phyloP scores from a whole-genome alignment of 2,329 filamentous ascomycete species.

The Fusarium nurragi region DNA sequence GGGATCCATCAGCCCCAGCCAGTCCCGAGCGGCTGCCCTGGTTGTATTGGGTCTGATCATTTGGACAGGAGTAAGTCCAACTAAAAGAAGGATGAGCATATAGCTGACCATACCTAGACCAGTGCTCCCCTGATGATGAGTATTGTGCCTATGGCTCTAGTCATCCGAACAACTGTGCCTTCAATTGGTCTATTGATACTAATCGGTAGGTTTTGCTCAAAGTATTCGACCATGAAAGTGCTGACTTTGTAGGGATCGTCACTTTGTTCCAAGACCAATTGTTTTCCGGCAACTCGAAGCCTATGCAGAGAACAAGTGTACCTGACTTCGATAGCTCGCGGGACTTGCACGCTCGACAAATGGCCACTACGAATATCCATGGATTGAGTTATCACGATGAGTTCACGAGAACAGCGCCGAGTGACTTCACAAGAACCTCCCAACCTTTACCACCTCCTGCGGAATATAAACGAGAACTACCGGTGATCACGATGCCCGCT shows the following conservation, averaged over 20 bases:
- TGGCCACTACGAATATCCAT: conserved; percentile 55
- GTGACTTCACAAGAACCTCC: conserved; percentile 35
- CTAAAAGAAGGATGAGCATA: not conserved
- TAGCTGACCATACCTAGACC: conserved; percentile 49
- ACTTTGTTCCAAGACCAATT: conserved; percentile 48
- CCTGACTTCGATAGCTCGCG: conserved; percentile 23
- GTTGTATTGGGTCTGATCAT: conserved; percentile 57
- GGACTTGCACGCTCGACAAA: conserved; percentile 27
- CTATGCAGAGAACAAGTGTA: conserved; percentile 2
- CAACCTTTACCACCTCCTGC: conserved; percentile 5
- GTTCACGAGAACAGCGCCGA: conserved; percentile 55
- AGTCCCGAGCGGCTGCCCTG: conserved; percentile 54
- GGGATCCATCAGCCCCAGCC: conserved; percentile 39
- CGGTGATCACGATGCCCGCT: conserved; percentile 52
- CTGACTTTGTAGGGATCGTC: conserved; percentile 45
- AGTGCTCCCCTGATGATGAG: conserved; percentile 64
- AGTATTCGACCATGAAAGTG: not conserved
- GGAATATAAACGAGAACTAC: conserved; percentile 45
- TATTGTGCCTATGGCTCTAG: conserved; percentile 53
- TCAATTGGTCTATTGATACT: conserved; percentile 60
- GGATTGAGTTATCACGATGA: conserved; percentile 61
- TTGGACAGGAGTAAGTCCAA: conserved; percentile 63
- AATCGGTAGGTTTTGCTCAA: conserved; percentile 53
- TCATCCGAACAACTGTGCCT: conserved; percentile 60
- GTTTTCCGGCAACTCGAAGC: conserved; percentile 4